These are phyloP conservation scores for Ceratocystis lukuohia DNA, from an alignment of 2,329 filamentous ascomycete species.

Conservation along the genomic window DNA sequence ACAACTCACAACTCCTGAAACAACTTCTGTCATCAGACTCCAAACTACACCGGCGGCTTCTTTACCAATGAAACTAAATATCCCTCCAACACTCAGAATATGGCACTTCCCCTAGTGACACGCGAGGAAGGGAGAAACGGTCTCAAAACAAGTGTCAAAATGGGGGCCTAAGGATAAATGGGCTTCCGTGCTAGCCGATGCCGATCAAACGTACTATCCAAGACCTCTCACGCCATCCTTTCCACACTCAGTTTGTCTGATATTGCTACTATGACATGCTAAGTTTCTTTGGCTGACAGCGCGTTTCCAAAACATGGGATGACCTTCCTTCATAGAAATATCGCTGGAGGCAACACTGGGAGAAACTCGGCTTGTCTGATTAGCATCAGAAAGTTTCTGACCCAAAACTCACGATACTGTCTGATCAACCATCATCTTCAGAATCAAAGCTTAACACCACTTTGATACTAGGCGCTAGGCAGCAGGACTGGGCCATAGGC, in stretches of 20 bases:
- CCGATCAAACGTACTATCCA: not conserved
- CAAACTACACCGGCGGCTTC: too few relatives aligned
- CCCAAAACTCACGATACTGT: not conserved
- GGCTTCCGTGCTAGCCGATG: not conserved
- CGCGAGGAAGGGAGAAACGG: not conserved
- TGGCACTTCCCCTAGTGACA: too few relatives aligned
- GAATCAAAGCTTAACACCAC: not conserved
- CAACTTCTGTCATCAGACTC: too few relatives aligned
- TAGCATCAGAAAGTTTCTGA: not conserved
- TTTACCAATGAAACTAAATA: not conserved
- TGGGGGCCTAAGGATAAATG: not conserved
- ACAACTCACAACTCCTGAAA: too few relatives aligned
- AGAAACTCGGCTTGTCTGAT: not conserved
- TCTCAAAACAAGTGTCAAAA: constrained; percentile 1
- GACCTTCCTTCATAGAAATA: not conserved
- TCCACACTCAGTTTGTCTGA: not conserved
- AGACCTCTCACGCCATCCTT: not conserved
- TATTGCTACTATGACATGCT: not conserved
- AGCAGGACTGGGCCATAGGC: not conserved
- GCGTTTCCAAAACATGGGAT: not conserved
- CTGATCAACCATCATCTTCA: not conserved
- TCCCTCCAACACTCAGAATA: not conserved
- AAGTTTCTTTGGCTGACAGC: too few relatives aligned
- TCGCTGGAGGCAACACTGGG: not conserved
- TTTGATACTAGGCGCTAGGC: not conserved